Conservation (phyloP, 805 yeast genomes). For the Teunomyces funiuensis region DNA sequence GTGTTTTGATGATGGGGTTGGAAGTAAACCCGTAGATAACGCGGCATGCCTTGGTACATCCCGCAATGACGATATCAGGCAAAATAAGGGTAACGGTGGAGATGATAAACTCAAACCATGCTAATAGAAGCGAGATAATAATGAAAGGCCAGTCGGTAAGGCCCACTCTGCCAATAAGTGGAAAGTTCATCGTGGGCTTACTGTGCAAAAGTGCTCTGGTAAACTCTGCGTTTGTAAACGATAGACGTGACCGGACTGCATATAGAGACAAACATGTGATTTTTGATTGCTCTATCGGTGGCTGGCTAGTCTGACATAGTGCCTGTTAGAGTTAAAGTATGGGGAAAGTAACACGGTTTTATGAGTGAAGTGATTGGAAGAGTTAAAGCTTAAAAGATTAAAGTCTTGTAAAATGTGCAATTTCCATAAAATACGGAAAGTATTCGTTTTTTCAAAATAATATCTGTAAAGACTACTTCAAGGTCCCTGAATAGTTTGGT, state of each 20-base stretch:
- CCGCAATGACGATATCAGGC: slow-evolving; percentile 42
- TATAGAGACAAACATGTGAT: background rate
- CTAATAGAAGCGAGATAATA: slow-evolving; percentile 41
- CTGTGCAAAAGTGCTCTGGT: background rate
- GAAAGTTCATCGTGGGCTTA: slow-evolving; percentile 9
- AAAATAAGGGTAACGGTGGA: slow-evolving; percentile 45
- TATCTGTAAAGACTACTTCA: too few relatives aligned
- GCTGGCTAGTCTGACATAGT: too few relatives aligned
- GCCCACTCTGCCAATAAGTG: slow-evolving; percentile 37
- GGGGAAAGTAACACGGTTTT: too few relatives aligned
- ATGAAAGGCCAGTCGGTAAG: slow-evolving; percentile 51
- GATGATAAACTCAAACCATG: slow-evolving; percentile 50
- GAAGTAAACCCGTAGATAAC: slow-evolving; percentile 27
- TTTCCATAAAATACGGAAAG: too few relatives aligned
- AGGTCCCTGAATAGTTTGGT: too few relatives aligned
- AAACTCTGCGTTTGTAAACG: background rate
- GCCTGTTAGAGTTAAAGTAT: too few relatives aligned
- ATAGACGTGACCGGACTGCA: slow-evolving; percentile 1
- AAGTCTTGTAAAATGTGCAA: too few relatives aligned
- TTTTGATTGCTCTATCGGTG: background rate
- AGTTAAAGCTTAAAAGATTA: too few relatives aligned
- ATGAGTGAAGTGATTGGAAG: too few relatives aligned
- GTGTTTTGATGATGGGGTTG: slow-evolving; percentile 20
- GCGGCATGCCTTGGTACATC: slow-evolving; percentile 31
- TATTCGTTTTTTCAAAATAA: too few relatives aligned